Conservation (phyloP, 257 asterid genomes). For the Plantago elongata region DNA sequence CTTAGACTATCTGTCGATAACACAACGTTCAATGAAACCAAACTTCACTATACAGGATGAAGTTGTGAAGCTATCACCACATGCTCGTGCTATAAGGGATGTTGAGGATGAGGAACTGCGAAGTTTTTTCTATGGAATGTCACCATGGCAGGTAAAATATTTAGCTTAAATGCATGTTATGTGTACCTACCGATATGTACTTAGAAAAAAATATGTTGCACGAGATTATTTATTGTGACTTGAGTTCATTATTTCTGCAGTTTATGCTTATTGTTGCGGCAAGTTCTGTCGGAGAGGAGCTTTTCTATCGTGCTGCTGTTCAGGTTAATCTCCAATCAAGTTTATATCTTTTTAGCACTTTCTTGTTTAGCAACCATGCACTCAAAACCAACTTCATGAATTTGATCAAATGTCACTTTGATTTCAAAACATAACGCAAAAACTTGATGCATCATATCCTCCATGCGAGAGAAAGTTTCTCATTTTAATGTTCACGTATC, state of each 20-base stretch:
- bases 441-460: too few relatives aligned
- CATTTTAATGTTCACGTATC: too few relatives aligned
- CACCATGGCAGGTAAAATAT: conserved; percentile 85
- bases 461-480: too few relatives aligned
- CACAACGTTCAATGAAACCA: neutral
- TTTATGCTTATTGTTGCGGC: conserved; percentile 93
- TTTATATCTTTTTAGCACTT: neutral
- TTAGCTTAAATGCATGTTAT: neutral
- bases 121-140: conserved; percentile 88
- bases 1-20: neutral
- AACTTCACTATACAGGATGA: conserved; percentile 52
- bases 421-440: too few relatives aligned
- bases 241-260: conserved; percentile 30
- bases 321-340: conserved; percentile 48
- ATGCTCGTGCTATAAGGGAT: conserved; percentile 97
- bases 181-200: too few relatives aligned
- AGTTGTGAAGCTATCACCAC: conserved; percentile 90
- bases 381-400: too few relatives aligned
- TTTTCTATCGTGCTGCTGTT: conserved; percentile 90
- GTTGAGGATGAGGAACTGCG: conserved; percentile 91
- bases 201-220: neutral
- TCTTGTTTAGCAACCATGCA: too few relatives aligned
- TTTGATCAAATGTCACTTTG: too few relatives aligned
- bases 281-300: conserved; percentile 97
- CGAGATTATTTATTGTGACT: neutral